A percentile compares a stretch with the other conserved stretches of the same genome.
Evolutionary conservation across 768 basidiomycete species (phyloP).

Genomic region (Lyophyllum shimeji): DNA sequence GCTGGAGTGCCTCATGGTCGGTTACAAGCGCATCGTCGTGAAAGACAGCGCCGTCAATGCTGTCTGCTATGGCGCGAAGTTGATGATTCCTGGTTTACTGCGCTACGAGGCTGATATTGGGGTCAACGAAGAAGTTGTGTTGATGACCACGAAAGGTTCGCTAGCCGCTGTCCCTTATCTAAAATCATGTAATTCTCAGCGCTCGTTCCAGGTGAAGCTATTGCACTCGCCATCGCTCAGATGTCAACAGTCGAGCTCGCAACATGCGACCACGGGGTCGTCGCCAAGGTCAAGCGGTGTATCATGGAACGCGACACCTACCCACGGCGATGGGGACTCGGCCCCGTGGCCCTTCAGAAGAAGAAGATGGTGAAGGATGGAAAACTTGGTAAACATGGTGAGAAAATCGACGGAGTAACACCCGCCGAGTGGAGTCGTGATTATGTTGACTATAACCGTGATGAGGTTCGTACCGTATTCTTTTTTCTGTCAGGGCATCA

Average conservation of each 20-base stretch:
- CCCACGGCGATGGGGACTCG: slow-evolving; percentile 96
- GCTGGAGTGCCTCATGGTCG: slow-evolving; percentile 88
- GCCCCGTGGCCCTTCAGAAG: slow-evolving; percentile 96
- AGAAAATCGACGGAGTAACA: slow-evolving; percentile 83
- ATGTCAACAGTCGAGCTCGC: slow-evolving; percentile 99
- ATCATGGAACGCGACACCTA: slow-evolving; percentile 99
- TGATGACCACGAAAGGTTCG: slow-evolving; percentile 97
- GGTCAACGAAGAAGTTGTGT: slow-evolving; percentile 91
- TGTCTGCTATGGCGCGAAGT: slow-evolving; percentile 98
- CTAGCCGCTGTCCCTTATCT: background rate
- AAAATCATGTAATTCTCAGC: background rate
- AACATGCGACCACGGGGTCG: slow-evolving; percentile 97
- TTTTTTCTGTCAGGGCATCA: slow-evolving; percentile 5
- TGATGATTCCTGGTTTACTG: slow-evolving; percentile 98
- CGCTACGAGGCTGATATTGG: slow-evolving; percentile 96
- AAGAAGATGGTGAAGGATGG: slow-evolving; percentile 99
- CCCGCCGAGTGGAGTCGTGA: slow-evolving; percentile 90
- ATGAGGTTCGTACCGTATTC: slow-evolving; percentile 32
- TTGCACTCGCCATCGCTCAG: slow-evolving; percentile 91
- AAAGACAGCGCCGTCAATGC: slow-evolving; percentile 99
- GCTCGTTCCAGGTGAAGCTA: slow-evolving; percentile 74
- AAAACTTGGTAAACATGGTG: slow-evolving; percentile 92
- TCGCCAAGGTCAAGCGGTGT: slow-evolving; percentile 98
- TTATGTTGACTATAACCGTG: slow-evolving; percentile 91
- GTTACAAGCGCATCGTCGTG: slow-evolving; percentile 98